Base-by-base conservation (phyloP, 2,329 filamentous ascomycete genomes). In the Trichoderma breve region DNA sequence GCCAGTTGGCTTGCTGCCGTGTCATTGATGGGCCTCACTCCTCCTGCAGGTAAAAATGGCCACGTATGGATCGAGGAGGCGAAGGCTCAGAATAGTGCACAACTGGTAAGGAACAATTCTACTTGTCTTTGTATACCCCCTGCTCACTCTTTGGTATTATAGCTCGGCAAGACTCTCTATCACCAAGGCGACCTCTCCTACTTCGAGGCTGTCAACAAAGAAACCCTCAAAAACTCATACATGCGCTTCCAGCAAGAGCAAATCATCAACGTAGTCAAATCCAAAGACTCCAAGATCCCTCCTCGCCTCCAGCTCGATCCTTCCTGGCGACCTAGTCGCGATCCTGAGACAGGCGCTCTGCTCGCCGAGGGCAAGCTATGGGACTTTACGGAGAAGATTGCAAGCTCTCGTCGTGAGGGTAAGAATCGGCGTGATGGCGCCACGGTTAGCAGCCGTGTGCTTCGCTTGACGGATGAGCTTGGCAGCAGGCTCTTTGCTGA, bases 151-250 rank as follows among this genome's bases (percentile, higher is more conserved):
- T 30, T 9, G 28, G 36, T 34, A 58, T 30, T 4, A 21, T 76
- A 95, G 88, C 89, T 98, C 34, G 96, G 96, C 70, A 98, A 99
- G 83, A 98, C 96, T 0, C 87, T 99, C 1, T 99, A 98, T 79
- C 95, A 99, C 80, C 95, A 99, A 83, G 96, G 96, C 71, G 96
- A 99, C 78, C 88, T 99, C 11, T 95, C 92, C 34, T 99, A 99
- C 83, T 98, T 98, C 76, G 96, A 99, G 83, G 95, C 96, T 3
- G 95, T 99, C 74, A 99, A 99, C 85, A 98, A 98, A 77, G 95
- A 99, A 81, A 97, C 95, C 0, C 88, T 99, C 71, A 97, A 96
- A 79, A 99, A 99, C 81, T 92, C 95, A 0, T 98, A 95, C 81
- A 87, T 89, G 47, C 90, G 94, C 18, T 97, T 97, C 78, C 91